A percentile compares a stretch with the other conserved stretches of the same genome.
phyloP scores from a whole-genome alignment of 192 early-diverging fungal genomes.

The Hyaloraphidium curvatum region DNA sequence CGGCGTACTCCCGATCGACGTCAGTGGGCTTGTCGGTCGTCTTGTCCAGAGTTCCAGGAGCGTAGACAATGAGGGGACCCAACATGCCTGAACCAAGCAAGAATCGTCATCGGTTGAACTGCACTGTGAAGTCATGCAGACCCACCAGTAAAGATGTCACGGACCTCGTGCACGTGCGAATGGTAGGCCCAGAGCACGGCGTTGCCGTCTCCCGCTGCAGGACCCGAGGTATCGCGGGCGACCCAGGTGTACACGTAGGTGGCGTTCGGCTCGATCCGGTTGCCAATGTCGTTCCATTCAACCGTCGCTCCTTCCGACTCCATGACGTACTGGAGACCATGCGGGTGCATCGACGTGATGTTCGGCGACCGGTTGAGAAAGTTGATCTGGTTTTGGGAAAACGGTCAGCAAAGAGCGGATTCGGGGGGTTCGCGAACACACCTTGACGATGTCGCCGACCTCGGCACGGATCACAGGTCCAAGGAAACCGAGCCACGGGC shows the following conservation, averaged over 20 bases:
- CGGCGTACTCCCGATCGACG: neutral
- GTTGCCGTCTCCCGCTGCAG: slow-evolving; percentile 10
- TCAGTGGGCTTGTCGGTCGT: slow-evolving; percentile 1
- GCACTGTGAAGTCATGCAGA: too few relatives aligned
- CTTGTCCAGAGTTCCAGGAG: slow-evolving; percentile 7
- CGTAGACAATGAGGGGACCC: slow-evolving; percentile 18
- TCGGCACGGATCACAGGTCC: slow-evolving; percentile 21
- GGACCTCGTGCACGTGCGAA: slow-evolving; percentile 8
- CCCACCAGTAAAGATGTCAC: slow-evolving; percentile 18
- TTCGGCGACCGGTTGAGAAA: slow-evolving; percentile 15
- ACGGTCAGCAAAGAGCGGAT: neutral
- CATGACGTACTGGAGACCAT: slow-evolving; percentile 2
- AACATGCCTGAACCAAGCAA: too few relatives aligned
- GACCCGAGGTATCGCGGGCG: slow-evolving; percentile 6
- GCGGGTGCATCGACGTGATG: slow-evolving; percentile 15
- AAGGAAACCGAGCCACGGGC: slow-evolving; percentile 11
- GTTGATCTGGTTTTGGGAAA: slow-evolving; percentile 6
- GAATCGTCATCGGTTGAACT: too few relatives aligned
- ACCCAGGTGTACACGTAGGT: slow-evolving; percentile 17
- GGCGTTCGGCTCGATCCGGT: slow-evolving; percentile 6
- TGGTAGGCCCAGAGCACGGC: slow-evolving; percentile 17
- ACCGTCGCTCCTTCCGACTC: neutral
- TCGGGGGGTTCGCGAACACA: neutral
- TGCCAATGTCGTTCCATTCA: neutral
- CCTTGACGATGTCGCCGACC: slow-evolving; percentile 10